Evolutionary conservation across 495 filamentous ascomycete genomes (phyloP), one percentile per base, ranked within the genome.

Genomic region (Podospora australis): DNA sequence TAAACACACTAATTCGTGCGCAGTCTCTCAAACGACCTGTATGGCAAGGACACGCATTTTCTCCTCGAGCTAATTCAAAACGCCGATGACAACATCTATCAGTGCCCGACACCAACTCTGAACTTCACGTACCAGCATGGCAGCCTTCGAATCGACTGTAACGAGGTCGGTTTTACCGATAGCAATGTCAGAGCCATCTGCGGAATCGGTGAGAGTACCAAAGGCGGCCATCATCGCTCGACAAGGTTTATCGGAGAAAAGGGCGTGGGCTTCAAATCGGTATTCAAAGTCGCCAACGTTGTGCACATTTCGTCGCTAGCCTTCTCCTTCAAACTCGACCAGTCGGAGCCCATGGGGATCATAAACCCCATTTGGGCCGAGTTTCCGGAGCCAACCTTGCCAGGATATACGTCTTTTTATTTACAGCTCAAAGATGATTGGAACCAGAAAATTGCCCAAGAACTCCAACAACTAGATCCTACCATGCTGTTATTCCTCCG

Each of bases 191-290:
- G 21, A 20, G 65, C 65, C 10, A 66, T 75, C 40, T 73, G 68
- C 49, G 25, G 38, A 13, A 47, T 68, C 19, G 63, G 63, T 0
- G 21, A 64, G 26, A 73, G 69, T 46, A 65, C 66, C 22, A 78
- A 77, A 46, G 53, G 52, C 0, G 29, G 44, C 17, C 7, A 30
- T n/a, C 39, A 41, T n/a, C 54, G 48, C 6, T 41, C 55, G 7
- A 56, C 60, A 40, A 66, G 67, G 1, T 75, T 74, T 46, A 70
- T 74, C 55, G 73, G 74, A 3, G 70, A 71, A 41, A 77, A 78
- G 43, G 71, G 70, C 0, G 73, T 77, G 20, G 74, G 75, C 0
- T 78, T 79, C 58, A 78, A 77, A 47, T 75, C 72, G 0, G 70
- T 77, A 0, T 79, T 79, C 52, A 74, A 62, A 36, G 69, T 68